phyloP scores from a whole-genome alignment of 164 flowering plant genomes.

The Vitis labrusca region DNA sequence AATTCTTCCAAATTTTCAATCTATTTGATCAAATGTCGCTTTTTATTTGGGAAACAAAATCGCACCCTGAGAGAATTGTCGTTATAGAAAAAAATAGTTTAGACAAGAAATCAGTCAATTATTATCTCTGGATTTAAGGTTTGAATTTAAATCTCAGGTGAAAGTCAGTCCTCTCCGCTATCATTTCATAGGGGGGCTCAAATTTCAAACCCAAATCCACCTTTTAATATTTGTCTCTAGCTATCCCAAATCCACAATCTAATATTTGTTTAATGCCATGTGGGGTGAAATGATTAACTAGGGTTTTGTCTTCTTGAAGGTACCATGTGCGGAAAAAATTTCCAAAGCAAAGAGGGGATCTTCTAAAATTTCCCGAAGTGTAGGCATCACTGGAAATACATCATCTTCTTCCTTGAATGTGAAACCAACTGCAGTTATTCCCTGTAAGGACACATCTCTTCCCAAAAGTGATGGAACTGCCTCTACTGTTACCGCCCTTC shows the following conservation, averaged over 20 bases:
- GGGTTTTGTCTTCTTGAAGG: constrained; percentile 33
- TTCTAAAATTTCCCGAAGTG: constrained; percentile 19
- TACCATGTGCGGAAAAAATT: constrained; percentile 38
- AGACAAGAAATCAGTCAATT: no score
- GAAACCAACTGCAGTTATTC: constrained; percentile 30
- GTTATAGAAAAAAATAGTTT: no score
- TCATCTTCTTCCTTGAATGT: constrained; percentile 25
- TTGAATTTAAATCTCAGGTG: no score
- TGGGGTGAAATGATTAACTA: not conserved
- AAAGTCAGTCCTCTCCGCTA: no score
- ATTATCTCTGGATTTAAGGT: no score
- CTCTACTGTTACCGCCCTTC: constrained; percentile 17
- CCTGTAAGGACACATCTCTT: constrained; percentile 24
- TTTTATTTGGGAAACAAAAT: no score
- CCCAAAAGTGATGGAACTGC: constrained; percentile 28
- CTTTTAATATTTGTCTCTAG: not conserved
- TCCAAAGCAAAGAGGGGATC: constrained; percentile 51
- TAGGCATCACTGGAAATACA: constrained; percentile 19
- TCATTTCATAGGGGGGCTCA: no score
- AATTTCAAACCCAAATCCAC: not conserved
- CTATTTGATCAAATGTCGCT: no score
- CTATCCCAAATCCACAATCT: not conserved
- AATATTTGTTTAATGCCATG: no score
- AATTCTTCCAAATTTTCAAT: no score
- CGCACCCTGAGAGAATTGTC: no score